Evolutionary conservation across 495 filamentous ascomycete species (phyloP).

Genomic region (Tuber borchii): DNA sequence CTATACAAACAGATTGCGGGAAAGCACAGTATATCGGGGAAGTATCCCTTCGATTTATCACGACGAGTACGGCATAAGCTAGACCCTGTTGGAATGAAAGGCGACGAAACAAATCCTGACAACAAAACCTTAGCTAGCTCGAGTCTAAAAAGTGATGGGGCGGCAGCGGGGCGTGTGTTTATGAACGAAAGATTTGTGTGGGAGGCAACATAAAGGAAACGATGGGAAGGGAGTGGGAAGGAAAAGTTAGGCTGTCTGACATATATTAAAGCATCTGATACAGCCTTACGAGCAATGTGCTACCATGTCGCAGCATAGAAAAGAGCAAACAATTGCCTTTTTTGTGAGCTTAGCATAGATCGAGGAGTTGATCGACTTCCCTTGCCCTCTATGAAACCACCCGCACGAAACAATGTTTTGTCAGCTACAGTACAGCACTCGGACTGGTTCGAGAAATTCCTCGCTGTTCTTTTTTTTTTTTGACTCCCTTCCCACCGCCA

Average conservation of each 20-base stretch:
- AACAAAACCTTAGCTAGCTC: background rate
- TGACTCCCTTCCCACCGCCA: background rate
- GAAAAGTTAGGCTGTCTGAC: background rate
- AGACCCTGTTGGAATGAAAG: background rate
- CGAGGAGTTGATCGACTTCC: background rate
- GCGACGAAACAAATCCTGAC: slow-evolving; percentile 2
- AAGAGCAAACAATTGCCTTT: background rate
- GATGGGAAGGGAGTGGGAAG: background rate
- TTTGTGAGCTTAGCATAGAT: slow-evolving; percentile 3
- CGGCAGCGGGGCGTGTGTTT: background rate
- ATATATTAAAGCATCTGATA: background rate
- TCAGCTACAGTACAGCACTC: background rate
- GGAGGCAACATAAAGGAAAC: background rate
- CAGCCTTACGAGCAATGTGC: background rate
- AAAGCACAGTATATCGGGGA: background rate
- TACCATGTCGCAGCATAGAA: background rate
- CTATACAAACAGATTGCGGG: background rate
- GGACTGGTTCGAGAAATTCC: background rate
- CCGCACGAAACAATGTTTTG: background rate
- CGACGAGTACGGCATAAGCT: background rate
- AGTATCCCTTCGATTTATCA: background rate
- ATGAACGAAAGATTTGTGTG: background rate
- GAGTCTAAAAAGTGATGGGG: background rate
- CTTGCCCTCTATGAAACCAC: background rate
- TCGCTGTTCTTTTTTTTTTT: background rate